Evolutionary conservation across 2,329 filamentous ascomycete genomes (phyloP), one percentile per base, ranked within the genome.

Genomic region (Trichoderma pleuroti): DNA sequence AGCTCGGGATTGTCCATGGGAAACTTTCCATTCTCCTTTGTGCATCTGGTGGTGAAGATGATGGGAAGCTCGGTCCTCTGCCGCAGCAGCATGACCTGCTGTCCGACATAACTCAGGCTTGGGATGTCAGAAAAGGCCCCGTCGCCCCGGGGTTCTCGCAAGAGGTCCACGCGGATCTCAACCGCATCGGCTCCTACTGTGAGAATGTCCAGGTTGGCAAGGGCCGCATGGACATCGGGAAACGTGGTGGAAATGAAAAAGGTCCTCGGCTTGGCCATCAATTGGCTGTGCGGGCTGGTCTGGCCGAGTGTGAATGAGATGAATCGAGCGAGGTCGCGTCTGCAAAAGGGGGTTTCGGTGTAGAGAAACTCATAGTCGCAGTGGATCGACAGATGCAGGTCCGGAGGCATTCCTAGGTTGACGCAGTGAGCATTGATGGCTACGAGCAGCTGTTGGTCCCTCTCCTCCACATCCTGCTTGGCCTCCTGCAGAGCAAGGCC

Each of bases 331-430:
- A 96, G 83, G 77, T 96, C 92, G 70, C 92, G 87, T 32, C 93
- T 88, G 72, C 91, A 90, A 78, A 92, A 93, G 1, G 91, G 87
- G 10, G 86, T 85, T 73, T 90, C 87, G 4, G 91, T 92, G 82
- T 96, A 97, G 24, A 97, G 85, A 75, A 95, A 96, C 79, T 97
- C 93, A 81, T 95, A 96, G 81, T 96, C 92, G 82, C 92, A 94
- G 70, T 86, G 81, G 30, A 87, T 83, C 18, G 90, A 93, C 28
- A 94, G 85, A 59, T 84, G 79, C 49, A 86, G 79, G 74, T 93
- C 89, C n/a, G 90, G 89, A 21, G 89, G 88, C 83, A 91, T 92
- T 34, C 89, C 89, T 69, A 89, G 84, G 75, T 90, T 89, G 73
- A 93, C 88, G 77, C 91, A 93, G 78, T 95, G 92, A 28, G 92